Evolutionary conservation across 768 basidiomycete species (phyloP), one percentile per base, ranked within the genome.

Genomic region (Sarcodon sp.): DNA sequence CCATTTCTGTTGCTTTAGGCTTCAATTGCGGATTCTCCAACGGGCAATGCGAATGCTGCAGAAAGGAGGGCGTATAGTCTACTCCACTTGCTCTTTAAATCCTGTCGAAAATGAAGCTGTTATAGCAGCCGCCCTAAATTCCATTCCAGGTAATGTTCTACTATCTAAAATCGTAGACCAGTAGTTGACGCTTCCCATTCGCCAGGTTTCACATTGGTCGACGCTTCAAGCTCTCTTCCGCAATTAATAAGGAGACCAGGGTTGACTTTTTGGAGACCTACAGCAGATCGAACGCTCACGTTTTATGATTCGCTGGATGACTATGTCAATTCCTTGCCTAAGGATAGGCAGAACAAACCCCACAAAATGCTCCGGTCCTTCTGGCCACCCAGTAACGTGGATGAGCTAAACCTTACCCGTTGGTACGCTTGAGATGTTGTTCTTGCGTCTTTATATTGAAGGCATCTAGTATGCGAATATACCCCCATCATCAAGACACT

Each of bases 61-160:
- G 52, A 80, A 81, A 32, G 77, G 81, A n/a, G 94, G 93, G 7
- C 80, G 87, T 34, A 84, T 98, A 52, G 93, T 98, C 13, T 99
- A 98, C 62, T 98, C 96, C 5, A 99, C 96, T 0, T 98, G 96
- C 58, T 97, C 93, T 0, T 69, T 98, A 54, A 98, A 98, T 62
- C 96, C 96, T 1, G 75, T 91, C 10, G 96, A 99, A 65, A 97
- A 99, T 60, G 96, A 99, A 62, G 90, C 96, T 7, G 94, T 98
- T 51, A 70, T 98, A 33, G 84, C 88, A 1, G 82, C 86, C 39
- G 91, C 88, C 0, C 70, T 98, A 35, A 77, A 76, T 50, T 63
- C 70, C 1, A 77, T 83, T 51, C 74, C 79, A 18, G 87, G 91
- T 85, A 37, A 61, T 8, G 45, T 18, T 7, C 13, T 15, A 21